Conservation (phyloP, 768 basidiomycete genomes). For the Hortiboletus flavorubellus region DNA sequence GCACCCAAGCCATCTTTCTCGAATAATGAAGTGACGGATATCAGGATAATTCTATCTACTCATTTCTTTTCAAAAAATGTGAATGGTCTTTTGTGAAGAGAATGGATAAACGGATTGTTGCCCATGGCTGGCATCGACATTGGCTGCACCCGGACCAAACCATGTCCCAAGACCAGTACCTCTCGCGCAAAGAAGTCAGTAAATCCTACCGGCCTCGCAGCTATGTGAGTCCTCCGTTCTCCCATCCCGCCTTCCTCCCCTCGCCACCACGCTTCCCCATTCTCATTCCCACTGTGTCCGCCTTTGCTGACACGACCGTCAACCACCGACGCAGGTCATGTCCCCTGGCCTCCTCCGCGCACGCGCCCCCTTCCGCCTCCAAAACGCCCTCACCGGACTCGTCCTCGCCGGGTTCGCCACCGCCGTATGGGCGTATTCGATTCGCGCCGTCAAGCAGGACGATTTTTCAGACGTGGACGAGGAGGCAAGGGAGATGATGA, state of each 20-base stretch:
- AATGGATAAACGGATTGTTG: too few species aligned
- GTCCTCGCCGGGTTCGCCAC: slow-evolving; percentile 69
- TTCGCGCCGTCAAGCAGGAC: slow-evolving; percentile 91
- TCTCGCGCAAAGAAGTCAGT: slow-evolving; percentile 31
- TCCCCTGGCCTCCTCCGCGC: slow-evolving; percentile 87
- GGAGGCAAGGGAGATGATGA: slow-evolving; percentile 59
- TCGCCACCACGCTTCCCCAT: too few species aligned
- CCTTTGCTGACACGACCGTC: background rate
- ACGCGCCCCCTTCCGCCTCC: slow-evolving; percentile 74
- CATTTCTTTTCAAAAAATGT: too few species aligned
- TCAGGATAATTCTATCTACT: too few species aligned
- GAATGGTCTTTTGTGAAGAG: too few species aligned
- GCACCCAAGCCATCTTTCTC: too few species aligned
- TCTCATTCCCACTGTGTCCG: background rate
- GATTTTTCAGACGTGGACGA: slow-evolving; percentile 86
- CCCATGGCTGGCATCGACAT: too few species aligned
- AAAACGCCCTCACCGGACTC: slow-evolving; percentile 77
- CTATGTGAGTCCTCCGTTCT: slow-evolving; percentile 26
- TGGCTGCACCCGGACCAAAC: background rate
- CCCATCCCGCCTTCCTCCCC: too few species aligned
- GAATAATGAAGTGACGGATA: too few species aligned
- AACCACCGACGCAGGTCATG: slow-evolving; percentile 47
- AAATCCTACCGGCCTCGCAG: slow-evolving; percentile 39
- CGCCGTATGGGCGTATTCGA: slow-evolving; percentile 89
- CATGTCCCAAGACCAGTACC: slow-evolving; percentile 35